These are phyloP conservation scores for Kwoniella heveanensis DNA, from an alignment of 768 basidiomycete genomes.

Conservation along the genomic window DNA sequence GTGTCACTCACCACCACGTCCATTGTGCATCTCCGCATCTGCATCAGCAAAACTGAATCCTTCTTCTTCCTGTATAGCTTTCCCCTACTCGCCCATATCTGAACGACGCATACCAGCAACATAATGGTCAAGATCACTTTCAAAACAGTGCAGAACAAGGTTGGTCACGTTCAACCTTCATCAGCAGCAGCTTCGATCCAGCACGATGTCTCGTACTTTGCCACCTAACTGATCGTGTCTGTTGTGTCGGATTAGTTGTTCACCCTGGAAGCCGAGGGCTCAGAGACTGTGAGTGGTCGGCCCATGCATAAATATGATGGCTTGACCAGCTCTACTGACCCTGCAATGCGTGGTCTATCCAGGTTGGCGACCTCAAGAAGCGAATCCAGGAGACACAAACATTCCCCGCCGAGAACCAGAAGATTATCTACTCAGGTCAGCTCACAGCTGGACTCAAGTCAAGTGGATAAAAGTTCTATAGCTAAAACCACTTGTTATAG, in stretches of 20 bases:
- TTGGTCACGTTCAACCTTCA: constrained; percentile 19
- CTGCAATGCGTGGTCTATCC: not conserved
- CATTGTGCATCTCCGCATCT: not conserved
- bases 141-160: constrained; percentile 88
- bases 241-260: constrained; percentile 63
- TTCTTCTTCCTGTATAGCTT: not conserved
- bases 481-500: constrained; percentile 57
- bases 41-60: not conserved
- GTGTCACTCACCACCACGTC: not conserved
- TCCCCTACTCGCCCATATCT: not conserved
- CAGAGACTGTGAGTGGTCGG: constrained; percentile 62
- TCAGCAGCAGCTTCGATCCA: too few species aligned
- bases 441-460: not conserved
- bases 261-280: constrained; percentile 75
- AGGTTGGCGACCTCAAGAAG: constrained; percentile 72
- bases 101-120: constrained; percentile 7
- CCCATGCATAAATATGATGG: not conserved
- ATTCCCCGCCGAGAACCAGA: constrained; percentile 74
- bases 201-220: not conserved
- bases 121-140: constrained; percentile 86
- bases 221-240: constrained; percentile 21
- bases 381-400: constrained; percentile 79
- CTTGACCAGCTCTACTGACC: not conserved
- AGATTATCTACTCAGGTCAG: constrained; percentile 91
- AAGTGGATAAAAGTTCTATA: not conserved